These are phyloP conservation scores for Sarcodon aspratus DNA, from an alignment of 768 basidiomycete species.

Conservation along the genomic window DNA sequence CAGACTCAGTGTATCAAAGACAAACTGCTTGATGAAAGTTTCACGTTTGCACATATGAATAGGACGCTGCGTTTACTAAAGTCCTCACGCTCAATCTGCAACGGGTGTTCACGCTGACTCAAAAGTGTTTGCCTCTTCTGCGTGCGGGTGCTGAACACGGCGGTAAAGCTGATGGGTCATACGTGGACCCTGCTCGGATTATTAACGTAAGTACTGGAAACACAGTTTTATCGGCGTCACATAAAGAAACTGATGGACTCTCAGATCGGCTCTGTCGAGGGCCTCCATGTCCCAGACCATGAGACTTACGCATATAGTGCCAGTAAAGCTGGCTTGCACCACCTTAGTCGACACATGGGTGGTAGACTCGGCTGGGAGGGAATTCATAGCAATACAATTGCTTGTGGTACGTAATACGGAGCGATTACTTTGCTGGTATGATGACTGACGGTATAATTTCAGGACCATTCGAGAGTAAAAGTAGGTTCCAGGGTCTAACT, in stretches of 20 bases:
- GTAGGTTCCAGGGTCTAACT: too few species aligned
- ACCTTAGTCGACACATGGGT: constrained; percentile 46
- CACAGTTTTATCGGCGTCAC: not conserved
- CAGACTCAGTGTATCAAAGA: not conserved
- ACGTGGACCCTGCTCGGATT: constrained; percentile 40
- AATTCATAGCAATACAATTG: constrained; percentile 52
- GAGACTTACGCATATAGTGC: constrained; percentile 60
- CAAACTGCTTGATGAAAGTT: not conserved
- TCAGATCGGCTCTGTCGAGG: constrained; percentile 57
- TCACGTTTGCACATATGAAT: constrained; percentile 2
- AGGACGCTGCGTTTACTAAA: constrained; percentile 51
- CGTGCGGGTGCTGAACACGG: constrained; percentile 30
- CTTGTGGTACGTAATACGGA: constrained; percentile 31
- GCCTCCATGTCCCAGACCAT: constrained; percentile 34
- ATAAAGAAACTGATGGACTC: not conserved
- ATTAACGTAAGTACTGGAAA: constrained; percentile 35
- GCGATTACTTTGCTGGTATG: too few species aligned
- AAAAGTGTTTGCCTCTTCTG: constrained; percentile 47
- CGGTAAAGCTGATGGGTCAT: constrained; percentile 23
- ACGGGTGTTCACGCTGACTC: constrained; percentile 53
- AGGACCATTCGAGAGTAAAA: constrained; percentile 23
- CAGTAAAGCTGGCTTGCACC: constrained; percentile 52
- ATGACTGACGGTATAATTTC: not conserved
- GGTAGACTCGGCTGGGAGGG: constrained; percentile 43
- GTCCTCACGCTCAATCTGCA: constrained; percentile 52